Conservation (phyloP, 2,329 filamentous ascomycete species). For the Plenodomus biglobosus region DNA sequence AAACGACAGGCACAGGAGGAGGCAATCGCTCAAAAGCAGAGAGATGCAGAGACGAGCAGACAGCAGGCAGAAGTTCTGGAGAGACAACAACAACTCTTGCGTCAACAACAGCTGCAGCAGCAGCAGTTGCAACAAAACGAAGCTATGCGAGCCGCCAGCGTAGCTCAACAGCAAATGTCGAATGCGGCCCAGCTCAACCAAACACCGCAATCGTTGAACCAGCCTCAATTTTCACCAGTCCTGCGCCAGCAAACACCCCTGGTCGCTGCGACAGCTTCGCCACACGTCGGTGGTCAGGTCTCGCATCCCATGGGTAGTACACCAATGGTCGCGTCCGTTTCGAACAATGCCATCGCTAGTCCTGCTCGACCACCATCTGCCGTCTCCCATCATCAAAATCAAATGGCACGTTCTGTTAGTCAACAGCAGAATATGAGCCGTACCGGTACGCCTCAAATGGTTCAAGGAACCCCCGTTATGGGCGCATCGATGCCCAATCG, state of each 20-base stretch:
- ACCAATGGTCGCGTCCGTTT: constrained; percentile 47
- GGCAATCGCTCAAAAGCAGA: constrained; percentile 38
- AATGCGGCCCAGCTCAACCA: constrained; percentile 31
- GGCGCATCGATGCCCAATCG: constrained; percentile 41
- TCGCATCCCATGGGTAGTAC: constrained; percentile 48
- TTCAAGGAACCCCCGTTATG: constrained; percentile 45
- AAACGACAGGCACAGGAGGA: constrained; percentile 45
- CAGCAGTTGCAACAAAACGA: constrained; percentile 23
- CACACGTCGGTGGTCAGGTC: constrained; percentile 38
- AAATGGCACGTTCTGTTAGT: constrained; percentile 43
- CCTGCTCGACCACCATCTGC: constrained; percentile 44
- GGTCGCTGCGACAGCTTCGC: constrained; percentile 46
- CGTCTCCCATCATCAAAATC: constrained; percentile 42
- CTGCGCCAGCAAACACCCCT: constrained; percentile 51
- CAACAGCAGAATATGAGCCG: constrained; percentile 45
- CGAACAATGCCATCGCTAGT: constrained; percentile 43
- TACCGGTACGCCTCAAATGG: constrained; percentile 44
- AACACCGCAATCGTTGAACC: constrained; percentile 57
- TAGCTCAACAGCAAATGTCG: constrained; percentile 32
- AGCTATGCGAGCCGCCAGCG: constrained; percentile 40
- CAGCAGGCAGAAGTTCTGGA: constrained; percentile 39
- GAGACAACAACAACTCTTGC: constrained; percentile 55
- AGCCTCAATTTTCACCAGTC: constrained; percentile 66
- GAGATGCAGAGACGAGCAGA: constrained; percentile 36
- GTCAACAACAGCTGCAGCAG: constrained; percentile 49